These are phyloP conservation scores for Tritrichomonas musculus DNA, from an alignment of 208 protist species.

Conservation along the genomic window DNA sequence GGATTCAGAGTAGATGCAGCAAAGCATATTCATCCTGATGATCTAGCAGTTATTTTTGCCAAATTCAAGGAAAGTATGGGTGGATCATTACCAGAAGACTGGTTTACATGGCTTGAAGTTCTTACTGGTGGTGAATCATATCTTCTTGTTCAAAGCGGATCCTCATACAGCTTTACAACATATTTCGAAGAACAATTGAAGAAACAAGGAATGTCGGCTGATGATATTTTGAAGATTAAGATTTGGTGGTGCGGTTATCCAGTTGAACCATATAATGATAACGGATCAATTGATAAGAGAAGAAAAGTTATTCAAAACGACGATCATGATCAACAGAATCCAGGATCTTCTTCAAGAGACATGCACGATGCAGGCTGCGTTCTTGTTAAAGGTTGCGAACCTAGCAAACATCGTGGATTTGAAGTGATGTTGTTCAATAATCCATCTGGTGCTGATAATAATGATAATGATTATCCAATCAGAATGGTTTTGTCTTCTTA, in stretches of 20 bases:
- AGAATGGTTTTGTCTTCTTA: slow-evolving; percentile 53
- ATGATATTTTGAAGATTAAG: slow-evolving; percentile 60
- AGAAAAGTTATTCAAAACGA: slow-evolving; percentile 61
- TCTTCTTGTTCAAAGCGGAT: slow-evolving; percentile 49
- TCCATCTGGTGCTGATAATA: slow-evolving; percentile 55
- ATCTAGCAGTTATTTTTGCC: slow-evolving; percentile 55
- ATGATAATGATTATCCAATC: slow-evolving; percentile 59
- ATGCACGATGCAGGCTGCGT: slow-evolving; percentile 58
- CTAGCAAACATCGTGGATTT: slow-evolving; percentile 50
- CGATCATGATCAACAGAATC: slow-evolving; percentile 59
- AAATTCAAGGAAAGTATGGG: slow-evolving; percentile 55
- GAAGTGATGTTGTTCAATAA: slow-evolving; percentile 54
- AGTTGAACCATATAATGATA: slow-evolving; percentile 38
- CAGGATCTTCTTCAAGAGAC: slow-evolving; percentile 53
- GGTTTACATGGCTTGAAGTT: slow-evolving; percentile 57
- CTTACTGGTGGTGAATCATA: slow-evolving; percentile 54
- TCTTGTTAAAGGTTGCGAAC: slow-evolving; percentile 50
- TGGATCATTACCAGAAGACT: slow-evolving; percentile 56
- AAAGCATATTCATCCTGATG: slow-evolving; percentile 59
- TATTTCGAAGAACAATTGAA: slow-evolving; percentile 41
- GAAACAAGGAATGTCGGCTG: slow-evolving; percentile 42
- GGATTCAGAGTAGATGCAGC: slow-evolving; percentile 57
- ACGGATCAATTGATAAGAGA: neutral
- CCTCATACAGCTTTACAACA: slow-evolving; percentile 54
- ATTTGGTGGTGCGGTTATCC: slow-evolving; percentile 61